Conservation (phyloP, 2,329 filamentous ascomycete species). For the Diaporthe amygdali region DNA sequence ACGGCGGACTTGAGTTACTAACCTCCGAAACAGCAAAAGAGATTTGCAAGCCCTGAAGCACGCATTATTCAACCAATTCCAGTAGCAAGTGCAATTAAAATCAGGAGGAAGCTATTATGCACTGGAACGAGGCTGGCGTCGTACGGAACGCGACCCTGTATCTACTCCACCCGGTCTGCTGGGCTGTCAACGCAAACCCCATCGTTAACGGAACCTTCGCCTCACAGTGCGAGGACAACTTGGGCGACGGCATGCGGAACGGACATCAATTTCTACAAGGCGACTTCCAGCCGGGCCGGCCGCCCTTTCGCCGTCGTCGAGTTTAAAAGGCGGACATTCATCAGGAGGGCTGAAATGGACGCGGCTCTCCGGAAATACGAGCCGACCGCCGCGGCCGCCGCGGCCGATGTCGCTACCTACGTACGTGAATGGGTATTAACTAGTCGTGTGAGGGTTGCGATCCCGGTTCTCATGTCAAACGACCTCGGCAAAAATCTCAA, state of each 20-base stretch:
- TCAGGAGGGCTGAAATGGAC: too few species aligned
- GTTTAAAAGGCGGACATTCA: neutral
- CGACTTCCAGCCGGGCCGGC: neutral
- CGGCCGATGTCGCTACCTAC: too few species aligned
- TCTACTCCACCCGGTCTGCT: neutral
- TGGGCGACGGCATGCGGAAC: neutral
- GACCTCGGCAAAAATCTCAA: too few species aligned
- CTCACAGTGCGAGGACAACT: neutral
- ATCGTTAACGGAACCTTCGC: neutral
- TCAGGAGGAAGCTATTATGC: neutral
- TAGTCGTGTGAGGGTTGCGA: too few species aligned
- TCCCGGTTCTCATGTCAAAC: too few species aligned
- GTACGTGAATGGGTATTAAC: too few species aligned
- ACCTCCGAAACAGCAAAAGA: neutral
- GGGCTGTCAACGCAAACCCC: neutral
- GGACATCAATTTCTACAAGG: neutral
- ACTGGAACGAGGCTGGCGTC: neutral
- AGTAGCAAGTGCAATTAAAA: neutral
- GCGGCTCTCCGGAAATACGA: too few species aligned
- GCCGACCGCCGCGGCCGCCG: too few species aligned
- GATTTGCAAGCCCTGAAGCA: neutral
- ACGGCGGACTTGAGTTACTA: too few species aligned
- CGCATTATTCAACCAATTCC: neutral
- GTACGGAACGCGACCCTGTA: neutral
- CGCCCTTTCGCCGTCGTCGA: neutral